These are phyloP conservation scores for Urostyla sp. DNA, from an alignment of 73 alveolate genomes.

Conservation along the genomic window DNA sequence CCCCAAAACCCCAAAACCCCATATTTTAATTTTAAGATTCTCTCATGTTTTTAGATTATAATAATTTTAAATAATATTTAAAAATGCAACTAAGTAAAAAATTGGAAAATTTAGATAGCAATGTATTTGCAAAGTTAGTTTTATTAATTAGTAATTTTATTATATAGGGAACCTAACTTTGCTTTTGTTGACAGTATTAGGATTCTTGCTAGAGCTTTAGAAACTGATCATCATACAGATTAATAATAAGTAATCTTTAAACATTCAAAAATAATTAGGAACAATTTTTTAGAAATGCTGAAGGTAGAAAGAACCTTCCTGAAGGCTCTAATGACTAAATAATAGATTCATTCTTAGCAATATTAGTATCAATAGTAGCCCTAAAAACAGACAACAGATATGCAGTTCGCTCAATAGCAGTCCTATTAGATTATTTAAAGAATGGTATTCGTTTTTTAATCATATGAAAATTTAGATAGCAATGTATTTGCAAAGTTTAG, in stretches of 20 bases:
- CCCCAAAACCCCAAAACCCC: constrained; percentile 56
- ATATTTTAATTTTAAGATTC: too few species aligned
- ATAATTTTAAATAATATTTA: not conserved
- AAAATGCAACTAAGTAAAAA: not conserved
- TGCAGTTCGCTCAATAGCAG: constrained; percentile 23
- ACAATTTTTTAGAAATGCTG: constrained; percentile 31
- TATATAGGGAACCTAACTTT: constrained; percentile 36
- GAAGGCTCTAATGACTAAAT: constrained; percentile 40
- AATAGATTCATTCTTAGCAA: constrained; percentile 36
- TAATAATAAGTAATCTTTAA: not conserved
- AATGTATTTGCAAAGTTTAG: constrained; percentile 41
- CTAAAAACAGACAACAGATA: constrained; percentile 16
- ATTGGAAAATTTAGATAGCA: constrained; percentile 3
- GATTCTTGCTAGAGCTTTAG: constrained; percentile 27
- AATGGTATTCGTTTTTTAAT: not conserved
- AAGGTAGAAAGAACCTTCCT: constrained; percentile 26
- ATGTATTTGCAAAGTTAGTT: constrained; percentile 37
- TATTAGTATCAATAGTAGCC: constrained; percentile 19
- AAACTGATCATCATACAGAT: constrained; percentile 35
- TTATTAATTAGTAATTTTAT: not conserved
- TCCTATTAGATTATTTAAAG: constrained; percentile 21
- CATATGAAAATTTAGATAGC: not conserved
- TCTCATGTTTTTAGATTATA: not conserved
- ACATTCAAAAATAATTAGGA: constrained; percentile 5
- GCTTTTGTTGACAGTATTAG: constrained; percentile 40